Base-by-base conservation (phyloP, 768 basidiomycete genomes). In the Hysterangium stoloniferum region DNA sequence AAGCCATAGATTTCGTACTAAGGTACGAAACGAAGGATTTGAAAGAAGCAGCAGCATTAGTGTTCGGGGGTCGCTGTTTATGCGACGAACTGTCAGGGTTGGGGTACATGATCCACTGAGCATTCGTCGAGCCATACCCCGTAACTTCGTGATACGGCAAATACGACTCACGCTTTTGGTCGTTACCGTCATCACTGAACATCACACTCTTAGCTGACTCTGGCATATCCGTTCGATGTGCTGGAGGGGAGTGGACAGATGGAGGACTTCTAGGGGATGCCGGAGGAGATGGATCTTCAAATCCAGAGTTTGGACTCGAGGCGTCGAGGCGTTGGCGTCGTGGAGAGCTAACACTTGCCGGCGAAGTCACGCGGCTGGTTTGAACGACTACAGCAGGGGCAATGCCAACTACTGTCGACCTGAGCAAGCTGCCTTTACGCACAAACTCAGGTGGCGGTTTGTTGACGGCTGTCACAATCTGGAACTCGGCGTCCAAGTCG, bases 1-100 rank as follows among this genome's bases (percentile, higher is more conserved):
- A 67, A 28, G 60, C 60, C 32, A 72, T 52, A 6, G 71, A 74
- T 27, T 63, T 59, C 22, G 67, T 44, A 25, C 57, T 62, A 8
- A 68, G 67, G 5, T 56, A 57, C 8, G 77, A 75, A 45, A 77
- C 59, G 24, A 68, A 64, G 24, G 77, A 78, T 15, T 80, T 67
- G 55, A 79, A 70, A 7, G 79, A 78, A 5, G 77, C 66, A 13
- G 38, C 25, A 4, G 72, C 72, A 43, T 64, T 62, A 57, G 73
- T 78, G 59, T 61, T 75, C 17, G 64, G 65, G 2, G 63, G 29
- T 20, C 35, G 22, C 25, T 25, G 28, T 19, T 47, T 37, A 31
- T 29, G 48, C 3, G 42, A 27, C 22, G 43, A 19, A 37, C 11
- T 40, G n/a, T 17, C 7, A 19, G 17, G 45, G 29, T 28, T 32